These are phyloP conservation scores for Lentinula sp. DNA, from an alignment of 768 basidiomycete genomes.

Conservation along the genomic window DNA sequence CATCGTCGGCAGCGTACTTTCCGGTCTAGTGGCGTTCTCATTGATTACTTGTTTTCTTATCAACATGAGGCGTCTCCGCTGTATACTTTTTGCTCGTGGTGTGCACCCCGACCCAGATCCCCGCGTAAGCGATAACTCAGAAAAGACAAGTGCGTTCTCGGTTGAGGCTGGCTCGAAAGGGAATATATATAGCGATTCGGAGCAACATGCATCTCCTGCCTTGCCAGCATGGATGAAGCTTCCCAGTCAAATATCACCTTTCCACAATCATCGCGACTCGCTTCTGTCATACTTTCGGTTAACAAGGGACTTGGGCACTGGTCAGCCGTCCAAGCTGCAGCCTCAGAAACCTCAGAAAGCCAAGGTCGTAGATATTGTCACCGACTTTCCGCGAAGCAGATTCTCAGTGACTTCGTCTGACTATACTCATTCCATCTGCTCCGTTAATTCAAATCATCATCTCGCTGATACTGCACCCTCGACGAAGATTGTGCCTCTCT, in stretches of 20 bases:
- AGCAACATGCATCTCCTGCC: neutral
- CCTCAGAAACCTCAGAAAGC: neutral
- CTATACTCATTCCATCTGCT: slow-evolving; percentile 15
- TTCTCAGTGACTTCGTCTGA: slow-evolving; percentile 26
- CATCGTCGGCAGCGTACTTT: neutral
- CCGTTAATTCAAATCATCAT: slow-evolving; percentile 7
- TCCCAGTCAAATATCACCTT: slow-evolving; percentile 6
- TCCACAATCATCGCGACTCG: slow-evolving; percentile 2
- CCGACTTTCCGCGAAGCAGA: slow-evolving; percentile 22
- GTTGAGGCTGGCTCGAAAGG: neutral
- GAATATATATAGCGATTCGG: neutral
- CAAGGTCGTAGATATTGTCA: slow-evolving; percentile 19
- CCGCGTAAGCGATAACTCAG: neutral
- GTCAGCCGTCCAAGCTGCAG: neutral
- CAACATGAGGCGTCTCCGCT: slow-evolving; percentile 1
- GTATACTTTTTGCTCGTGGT: neutral
- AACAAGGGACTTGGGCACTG: neutral
- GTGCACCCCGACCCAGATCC: neutral
- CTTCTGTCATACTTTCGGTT: neutral
- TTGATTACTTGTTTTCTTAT: neutral
- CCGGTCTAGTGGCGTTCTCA: neutral
- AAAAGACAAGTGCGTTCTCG: neutral
- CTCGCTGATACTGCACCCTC: neutral
- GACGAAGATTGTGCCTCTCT: neutral
- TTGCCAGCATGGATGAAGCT: slow-evolving; percentile 3